Percentiles rank a stretch among this genome's conserved stretches.
Evolutionary conservation across 1,139 yeast genomes (phyloP).

Genomic region (Saccharomyces hybrid): DNA sequence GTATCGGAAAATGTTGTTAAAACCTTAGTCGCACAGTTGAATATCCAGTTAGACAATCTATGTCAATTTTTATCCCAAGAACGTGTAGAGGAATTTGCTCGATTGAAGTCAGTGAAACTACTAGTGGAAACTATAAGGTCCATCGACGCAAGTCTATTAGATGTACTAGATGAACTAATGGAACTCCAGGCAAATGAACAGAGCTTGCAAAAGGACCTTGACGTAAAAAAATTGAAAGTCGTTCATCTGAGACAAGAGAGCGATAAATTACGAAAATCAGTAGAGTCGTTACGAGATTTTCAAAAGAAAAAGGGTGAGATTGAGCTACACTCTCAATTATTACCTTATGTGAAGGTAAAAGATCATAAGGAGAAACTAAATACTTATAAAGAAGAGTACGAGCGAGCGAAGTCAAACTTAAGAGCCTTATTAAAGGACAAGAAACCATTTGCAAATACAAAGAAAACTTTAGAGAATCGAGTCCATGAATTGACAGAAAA

Average conservation of each 20-base stretch:
- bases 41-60: slow-evolving; percentile 81
- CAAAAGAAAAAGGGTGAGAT: slow-evolving; percentile 37
- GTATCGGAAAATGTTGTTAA: slow-evolving; percentile 43
- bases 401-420: slow-evolving; percentile 27
- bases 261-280: slow-evolving; percentile 35
- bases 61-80: slow-evolving; percentile 96
- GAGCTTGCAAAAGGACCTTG: slow-evolving; percentile 27
- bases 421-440: slow-evolving; percentile 18
- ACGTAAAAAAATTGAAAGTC: slow-evolving; percentile 24
- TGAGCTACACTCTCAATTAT: slow-evolving; percentile 41
- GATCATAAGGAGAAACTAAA: slow-evolving; percentile 43
- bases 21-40: slow-evolving; percentile 41
- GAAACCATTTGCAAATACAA: slow-evolving; percentile 21
- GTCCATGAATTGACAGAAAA: slow-evolving; percentile 14
- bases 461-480: slow-evolving; percentile 23
- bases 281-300: slow-evolving; percentile 32
- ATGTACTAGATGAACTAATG: slow-evolving; percentile 44
- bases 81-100: slow-evolving; percentile 87
- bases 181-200: slow-evolving; percentile 48
- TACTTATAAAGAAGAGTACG: slow-evolving; percentile 38
- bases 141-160: slow-evolving; percentile 49
- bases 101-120: slow-evolving; percentile 65
- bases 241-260: slow-evolving; percentile 32
- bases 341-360: slow-evolving; percentile 57
- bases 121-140: slow-evolving; percentile 77